Evolutionary conservation across 1,284 basidiomycete species (phyloP).

Genomic region (Fomes fomentarius): DNA sequence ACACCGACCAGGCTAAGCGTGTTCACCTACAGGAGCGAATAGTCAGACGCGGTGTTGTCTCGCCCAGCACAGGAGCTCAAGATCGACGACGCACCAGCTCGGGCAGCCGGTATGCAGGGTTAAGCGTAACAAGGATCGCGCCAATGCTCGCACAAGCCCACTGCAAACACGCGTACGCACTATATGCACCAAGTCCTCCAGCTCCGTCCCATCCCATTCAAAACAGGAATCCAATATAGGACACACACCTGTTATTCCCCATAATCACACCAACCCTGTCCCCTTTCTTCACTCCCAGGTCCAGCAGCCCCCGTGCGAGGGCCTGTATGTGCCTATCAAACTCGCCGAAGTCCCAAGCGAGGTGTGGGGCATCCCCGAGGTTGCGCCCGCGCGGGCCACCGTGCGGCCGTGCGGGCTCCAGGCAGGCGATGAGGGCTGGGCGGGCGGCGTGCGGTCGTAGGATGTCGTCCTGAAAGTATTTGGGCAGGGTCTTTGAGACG

Average conservation of each 20-base stretch:
- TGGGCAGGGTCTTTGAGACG: slow-evolving; percentile 59
- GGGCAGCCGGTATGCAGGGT: slow-evolving; percentile 76
- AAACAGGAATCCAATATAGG: neutral
- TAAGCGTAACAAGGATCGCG: slow-evolving; percentile 80
- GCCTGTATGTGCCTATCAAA: slow-evolving; percentile 70
- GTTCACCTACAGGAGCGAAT: slow-evolving; percentile 60
- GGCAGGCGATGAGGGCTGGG: slow-evolving; percentile 68
- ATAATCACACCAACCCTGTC: slow-evolving; percentile 83
- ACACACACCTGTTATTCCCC: slow-evolving; percentile 75
- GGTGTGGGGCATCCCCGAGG: slow-evolving; percentile 48
- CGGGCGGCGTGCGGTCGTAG: slow-evolving; percentile 51
- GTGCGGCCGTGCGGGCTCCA: slow-evolving; percentile 61
- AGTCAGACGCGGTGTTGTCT: no score
- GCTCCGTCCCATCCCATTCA: neutral
- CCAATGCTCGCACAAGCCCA: slow-evolving; percentile 85
- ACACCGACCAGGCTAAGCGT: slow-evolving; percentile 70
- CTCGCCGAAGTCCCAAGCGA: slow-evolving; percentile 78
- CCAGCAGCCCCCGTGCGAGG: slow-evolving; percentile 71
- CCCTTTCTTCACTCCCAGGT: slow-evolving; percentile 74
- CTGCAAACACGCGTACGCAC: slow-evolving; percentile 79
- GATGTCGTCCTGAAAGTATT: slow-evolving; percentile 63
- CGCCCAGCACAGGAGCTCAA: no score
- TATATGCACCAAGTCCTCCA: slow-evolving; percentile 30
- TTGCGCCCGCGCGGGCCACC: slow-evolving; percentile 59
- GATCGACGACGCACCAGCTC: slow-evolving; percentile 59